A percentile compares a stretch with the other conserved stretches of the same genome.
Evolutionary conservation across 768 basidiomycete genomes (phyloP).

Genomic region (Collybia sp.): DNA sequence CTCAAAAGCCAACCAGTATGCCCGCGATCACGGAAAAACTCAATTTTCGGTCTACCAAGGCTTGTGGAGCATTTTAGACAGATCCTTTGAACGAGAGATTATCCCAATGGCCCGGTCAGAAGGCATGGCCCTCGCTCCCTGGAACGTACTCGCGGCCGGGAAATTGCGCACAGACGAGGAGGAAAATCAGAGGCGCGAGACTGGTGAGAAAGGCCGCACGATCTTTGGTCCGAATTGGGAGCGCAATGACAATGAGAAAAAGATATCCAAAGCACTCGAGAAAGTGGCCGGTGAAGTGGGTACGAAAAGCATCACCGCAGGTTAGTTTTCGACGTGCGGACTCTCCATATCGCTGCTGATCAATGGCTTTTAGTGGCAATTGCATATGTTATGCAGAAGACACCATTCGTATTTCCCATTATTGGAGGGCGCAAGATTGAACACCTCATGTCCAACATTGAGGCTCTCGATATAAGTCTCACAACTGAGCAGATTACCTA

Average conservation of each 20-base stretch:
- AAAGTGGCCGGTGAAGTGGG: slow-evolving; percentile 41
- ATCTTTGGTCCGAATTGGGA: slow-evolving; percentile 31
- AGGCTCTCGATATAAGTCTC: slow-evolving; percentile 44
- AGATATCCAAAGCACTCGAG: slow-evolving; percentile 39
- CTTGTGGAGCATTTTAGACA: slow-evolving; percentile 30
- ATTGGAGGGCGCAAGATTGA: slow-evolving; percentile 49
- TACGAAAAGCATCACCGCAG: slow-evolving; percentile 23
- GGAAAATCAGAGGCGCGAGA: slow-evolving; percentile 18
- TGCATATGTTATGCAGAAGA: slow-evolving; percentile 51
- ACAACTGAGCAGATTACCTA: slow-evolving; percentile 38
- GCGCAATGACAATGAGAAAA: slow-evolving; percentile 38
- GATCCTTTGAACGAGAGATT: slow-evolving; percentile 45
- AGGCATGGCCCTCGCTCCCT: slow-evolving; percentile 34
- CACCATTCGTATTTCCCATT: slow-evolving; percentile 47
- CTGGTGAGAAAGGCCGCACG: slow-evolving; percentile 35
- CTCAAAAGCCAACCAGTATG: too few relatives aligned
- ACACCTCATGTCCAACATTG: slow-evolving; percentile 43
- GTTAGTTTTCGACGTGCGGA: slow-evolving; percentile 10
- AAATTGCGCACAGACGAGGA: slow-evolving; percentile 55
- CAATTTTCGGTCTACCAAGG: slow-evolving; percentile 50
- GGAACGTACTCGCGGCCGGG: slow-evolving; percentile 27
- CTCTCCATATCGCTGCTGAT: background rate
- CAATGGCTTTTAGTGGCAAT: slow-evolving; percentile 37
- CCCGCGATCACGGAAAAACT: slow-evolving; percentile 35
- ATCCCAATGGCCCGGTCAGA: slow-evolving; percentile 33